Conservation (phyloP, 768 basidiomycete genomes). For the Pleurotus giganteus region DNA sequence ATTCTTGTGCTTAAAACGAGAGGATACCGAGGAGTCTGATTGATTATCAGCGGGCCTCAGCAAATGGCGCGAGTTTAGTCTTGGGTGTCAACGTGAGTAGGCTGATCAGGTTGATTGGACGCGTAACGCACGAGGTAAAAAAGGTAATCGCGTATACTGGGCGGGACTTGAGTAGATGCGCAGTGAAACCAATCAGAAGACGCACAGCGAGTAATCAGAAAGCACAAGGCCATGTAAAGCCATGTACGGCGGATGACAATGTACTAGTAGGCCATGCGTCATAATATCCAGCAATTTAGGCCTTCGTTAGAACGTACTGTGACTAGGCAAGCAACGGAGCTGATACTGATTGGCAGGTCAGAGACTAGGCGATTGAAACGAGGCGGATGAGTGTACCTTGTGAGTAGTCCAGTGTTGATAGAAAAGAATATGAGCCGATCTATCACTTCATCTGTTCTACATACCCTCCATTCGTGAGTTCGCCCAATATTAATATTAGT, state of each 20-base stretch:
- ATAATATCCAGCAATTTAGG: not conserved
- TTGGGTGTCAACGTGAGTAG: slow-evolving; percentile 3
- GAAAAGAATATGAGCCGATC: slow-evolving; percentile 30
- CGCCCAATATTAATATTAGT: too few species aligned
- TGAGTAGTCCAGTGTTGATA: slow-evolving; percentile 30
- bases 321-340: slow-evolving; percentile 27
- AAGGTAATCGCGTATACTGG: slow-evolving; percentile 32
- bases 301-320: slow-evolving; percentile 18
- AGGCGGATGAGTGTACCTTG: slow-evolving; percentile 18
- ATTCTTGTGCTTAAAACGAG: slow-evolving; percentile 12
- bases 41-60: slow-evolving; percentile 17
- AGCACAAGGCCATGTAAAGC: slow-evolving; percentile 32
- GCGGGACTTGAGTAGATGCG: not conserved
- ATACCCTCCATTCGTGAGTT: not conserved
- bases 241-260: slow-evolving; percentile 26
- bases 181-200: not conserved
- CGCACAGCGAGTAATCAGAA: slow-evolving; percentile 30
- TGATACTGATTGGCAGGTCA: slow-evolving; percentile 16
- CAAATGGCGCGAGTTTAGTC: slow-evolving; percentile 31
- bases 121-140: slow-evolving; percentile 28
- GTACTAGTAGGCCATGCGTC: slow-evolving; percentile 19
- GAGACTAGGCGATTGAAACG: not conserved
- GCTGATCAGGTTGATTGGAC: not conserved
- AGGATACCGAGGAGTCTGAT: slow-evolving; percentile 15
- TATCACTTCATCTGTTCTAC: slow-evolving; percentile 31